phyloP scores from a whole-genome alignment of 2,329 filamentous ascomycete genomes.

The Claviceps maximensis region DNA sequence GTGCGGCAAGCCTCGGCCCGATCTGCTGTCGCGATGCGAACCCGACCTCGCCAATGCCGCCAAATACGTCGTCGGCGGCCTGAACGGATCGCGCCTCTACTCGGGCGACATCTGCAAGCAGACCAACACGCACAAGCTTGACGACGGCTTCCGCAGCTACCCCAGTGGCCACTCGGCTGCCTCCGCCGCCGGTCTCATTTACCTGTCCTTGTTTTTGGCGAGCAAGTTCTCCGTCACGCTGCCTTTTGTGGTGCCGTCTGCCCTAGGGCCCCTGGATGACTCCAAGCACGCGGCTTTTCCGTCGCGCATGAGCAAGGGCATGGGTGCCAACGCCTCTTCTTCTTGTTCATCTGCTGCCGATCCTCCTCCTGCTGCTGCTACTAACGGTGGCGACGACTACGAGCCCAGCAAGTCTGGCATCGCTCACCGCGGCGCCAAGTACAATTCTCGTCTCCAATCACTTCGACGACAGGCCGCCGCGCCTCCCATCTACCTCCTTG shows the following conservation, averaged over 20 bases:
- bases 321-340: background rate
- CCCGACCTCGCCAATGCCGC: constrained; percentile 56
- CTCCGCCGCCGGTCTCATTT: constrained; percentile 67
- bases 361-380: background rate
- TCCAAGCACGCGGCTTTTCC: constrained; percentile 54
- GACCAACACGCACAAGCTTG: constrained; percentile 42
- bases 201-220: constrained; percentile 76
- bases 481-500: constrained; percentile 65
- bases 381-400: constrained; percentile 27
- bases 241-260: constrained; percentile 47
- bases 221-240: constrained; percentile 67
- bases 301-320: constrained; percentile 48
- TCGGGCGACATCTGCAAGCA: constrained; percentile 64
- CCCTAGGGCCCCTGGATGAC: constrained; percentile 28
- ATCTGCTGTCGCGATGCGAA: constrained; percentile 66
- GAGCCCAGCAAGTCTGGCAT: constrained; percentile 17
- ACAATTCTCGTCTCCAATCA: constrained; percentile 22
- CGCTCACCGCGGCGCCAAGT: constrained; percentile 10
- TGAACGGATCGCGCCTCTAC: constrained; percentile 55
- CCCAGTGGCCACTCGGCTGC: constrained; percentile 44
- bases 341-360: background rate
- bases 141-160: constrained; percentile 79
- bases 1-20: constrained; percentile 60
- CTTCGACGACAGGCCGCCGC: constrained; percentile 61
- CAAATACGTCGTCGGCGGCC: constrained; percentile 49